These are phyloP conservation scores for Aureobasidium sp. DNA, from an alignment of 2,329 filamentous ascomycete species.

Conservation along the genomic window DNA sequence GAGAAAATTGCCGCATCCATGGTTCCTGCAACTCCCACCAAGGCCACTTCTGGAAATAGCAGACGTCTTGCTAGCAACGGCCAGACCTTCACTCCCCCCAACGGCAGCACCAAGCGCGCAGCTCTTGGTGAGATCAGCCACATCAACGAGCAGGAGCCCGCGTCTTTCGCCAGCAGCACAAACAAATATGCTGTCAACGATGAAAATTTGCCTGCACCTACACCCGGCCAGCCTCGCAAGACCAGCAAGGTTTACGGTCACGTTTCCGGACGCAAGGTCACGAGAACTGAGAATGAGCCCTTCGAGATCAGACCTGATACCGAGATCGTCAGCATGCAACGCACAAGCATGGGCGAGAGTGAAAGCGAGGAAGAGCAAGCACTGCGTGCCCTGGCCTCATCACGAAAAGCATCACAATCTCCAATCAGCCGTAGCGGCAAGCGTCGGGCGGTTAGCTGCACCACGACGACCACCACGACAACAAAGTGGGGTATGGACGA, in stretches of 20 bases:
- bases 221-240: slow-evolving; percentile 91
- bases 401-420: slow-evolving; percentile 56
- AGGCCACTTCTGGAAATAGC: slow-evolving; percentile 35
- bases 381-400: slow-evolving; percentile 54
- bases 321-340: slow-evolving; percentile 55
- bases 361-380: slow-evolving; percentile 86
- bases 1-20: slow-evolving; percentile 64
- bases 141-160: slow-evolving; percentile 52
- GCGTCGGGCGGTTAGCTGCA: slow-evolving; percentile 66
- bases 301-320: slow-evolving; percentile 48
- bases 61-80: slow-evolving; percentile 52
- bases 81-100: slow-evolving; percentile 76
- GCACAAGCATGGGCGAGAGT: slow-evolving; percentile 48
- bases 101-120: slow-evolving; percentile 63
- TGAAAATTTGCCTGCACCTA: slow-evolving; percentile 89
- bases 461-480: slow-evolving; percentile 62
- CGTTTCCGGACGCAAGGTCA: slow-evolving; percentile 44
- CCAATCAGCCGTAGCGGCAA: slow-evolving; percentile 51
- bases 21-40: slow-evolving; percentile 49
- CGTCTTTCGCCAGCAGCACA: slow-evolving; percentile 15
- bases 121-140: slow-evolving; percentile 92
- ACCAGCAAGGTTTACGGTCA: slow-evolving; percentile 67
- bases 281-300: slow-evolving; percentile 46
- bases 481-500: slow-evolving; percentile 37
- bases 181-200: slow-evolving; percentile 61